phyloP scores from a whole-genome alignment of 2,329 filamentous ascomycete genomes.

The Fusarium sp. region DNA sequence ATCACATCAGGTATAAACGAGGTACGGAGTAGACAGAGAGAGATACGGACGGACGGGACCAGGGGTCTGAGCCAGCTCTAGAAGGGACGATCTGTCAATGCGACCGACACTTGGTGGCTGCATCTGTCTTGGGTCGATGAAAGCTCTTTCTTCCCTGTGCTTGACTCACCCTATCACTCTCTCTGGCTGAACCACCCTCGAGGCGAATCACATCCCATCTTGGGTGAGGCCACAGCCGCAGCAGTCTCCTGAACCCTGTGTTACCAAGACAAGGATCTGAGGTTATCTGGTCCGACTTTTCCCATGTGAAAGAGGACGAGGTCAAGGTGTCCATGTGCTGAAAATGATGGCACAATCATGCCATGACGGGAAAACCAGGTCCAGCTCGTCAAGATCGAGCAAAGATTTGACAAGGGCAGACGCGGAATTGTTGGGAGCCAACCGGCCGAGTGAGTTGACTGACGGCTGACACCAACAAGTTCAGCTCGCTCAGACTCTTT shows the following conservation, averaged over 20 bases:
- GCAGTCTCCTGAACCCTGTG: slow-evolving; percentile 5
- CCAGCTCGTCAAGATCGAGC: neutral
- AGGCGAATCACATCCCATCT: slow-evolving; percentile 1
- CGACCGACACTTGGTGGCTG: neutral
- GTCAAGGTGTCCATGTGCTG: slow-evolving; percentile 3
- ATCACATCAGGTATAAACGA: neutral
- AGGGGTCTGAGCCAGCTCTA: neutral
- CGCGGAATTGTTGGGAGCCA: slow-evolving; percentile 5
- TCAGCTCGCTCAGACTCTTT: neutral
- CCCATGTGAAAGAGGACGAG: slow-evolving; percentile 19
- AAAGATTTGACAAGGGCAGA: slow-evolving; percentile 21
- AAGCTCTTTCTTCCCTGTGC: neutral
- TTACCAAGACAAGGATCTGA: slow-evolving; percentile 31
- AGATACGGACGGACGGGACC: neutral
- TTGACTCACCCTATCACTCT: neutral
- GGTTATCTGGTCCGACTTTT: slow-evolving; percentile 15
- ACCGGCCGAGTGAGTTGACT: slow-evolving; percentile 21
- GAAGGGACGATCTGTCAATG: neutral
- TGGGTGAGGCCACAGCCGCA: neutral
- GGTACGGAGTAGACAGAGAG: neutral
- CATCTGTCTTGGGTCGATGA: neutral
- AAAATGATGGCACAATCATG: slow-evolving; percentile 22
- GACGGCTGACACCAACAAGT: neutral
- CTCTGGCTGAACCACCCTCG: neutral
- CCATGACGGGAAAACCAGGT: slow-evolving; percentile 22